Evolutionary conservation across 495 filamentous ascomycete species (phyloP), one percentile per base, ranked within the genome.

Genomic region (Penicillium canescens): DNA sequence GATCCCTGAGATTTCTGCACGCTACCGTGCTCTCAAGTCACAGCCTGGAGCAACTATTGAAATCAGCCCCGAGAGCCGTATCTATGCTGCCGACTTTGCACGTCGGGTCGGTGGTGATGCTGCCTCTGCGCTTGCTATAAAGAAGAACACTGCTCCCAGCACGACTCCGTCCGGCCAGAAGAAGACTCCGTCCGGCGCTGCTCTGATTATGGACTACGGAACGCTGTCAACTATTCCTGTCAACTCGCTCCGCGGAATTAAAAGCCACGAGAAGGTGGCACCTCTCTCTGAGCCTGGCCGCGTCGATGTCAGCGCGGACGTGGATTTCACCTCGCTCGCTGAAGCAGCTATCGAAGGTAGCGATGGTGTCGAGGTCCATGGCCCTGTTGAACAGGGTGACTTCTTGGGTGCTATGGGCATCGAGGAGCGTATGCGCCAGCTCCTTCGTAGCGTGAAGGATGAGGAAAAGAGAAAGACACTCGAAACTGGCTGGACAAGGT

Each of bases 131-230:
- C 66, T 70, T 41, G 75, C 82, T 13, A 55, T 53, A 1, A 58
- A 66, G 36, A 54, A 56, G 23, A 31, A 58, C 9, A 33, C 61
- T 42, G 36, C 56, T 31, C 42, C 59, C 8, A 46, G 34, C 35
- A 28, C 42, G 31, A 6, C 55, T 4, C 46, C 68, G 42, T 43
- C 41, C 57, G 23, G 57, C 6, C 39, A 54, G 23, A 92, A 91
- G 59, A 64, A 76, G 10, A 57, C 55, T 1, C 84, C 91, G 6
- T 88, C 85, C 3, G 94, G 94, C 43, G 92, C 90, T 12, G 93
- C 92, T 1, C 73, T 98, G 13, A 90, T 98, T 57, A 82, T 98
- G 52, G 94, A 98, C 73, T 98, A 98, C 74, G 94, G 94, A 2
- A 90, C 92, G 2, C 52, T 81, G 18, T 75, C 80, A 44, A 87